A percentile compares a stretch with the other conserved stretches of the same genome.
Evolutionary conservation across 768 basidiomycete genomes (phyloP).

Genomic region (Lactarius deliciosus): DNA sequence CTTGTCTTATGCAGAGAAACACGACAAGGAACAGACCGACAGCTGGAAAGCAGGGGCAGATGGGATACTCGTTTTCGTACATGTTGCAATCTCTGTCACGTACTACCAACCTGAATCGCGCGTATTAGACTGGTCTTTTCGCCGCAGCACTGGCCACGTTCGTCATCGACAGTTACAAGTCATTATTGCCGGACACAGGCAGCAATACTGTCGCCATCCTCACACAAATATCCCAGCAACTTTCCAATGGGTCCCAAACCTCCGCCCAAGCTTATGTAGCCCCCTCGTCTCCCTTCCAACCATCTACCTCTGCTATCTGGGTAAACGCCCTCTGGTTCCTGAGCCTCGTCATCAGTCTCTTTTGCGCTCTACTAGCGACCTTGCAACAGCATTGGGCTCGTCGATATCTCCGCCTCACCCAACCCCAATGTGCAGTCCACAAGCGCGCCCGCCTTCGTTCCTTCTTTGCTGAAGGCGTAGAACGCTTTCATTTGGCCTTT

Average conservation of each 20-base stretch:
- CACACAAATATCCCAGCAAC: conserved; percentile 24
- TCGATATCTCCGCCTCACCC: conserved; percentile 7
- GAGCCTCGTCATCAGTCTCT: conserved; percentile 17
- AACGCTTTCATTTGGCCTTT: conserved; percentile 3
- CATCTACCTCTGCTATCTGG: conserved; percentile 12
- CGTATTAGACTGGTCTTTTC: conserved; percentile 24
- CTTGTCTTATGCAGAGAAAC: conserved; percentile 17
- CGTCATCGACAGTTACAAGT: conserved; percentile 27
- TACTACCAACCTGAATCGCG: background rate
- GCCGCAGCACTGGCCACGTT: conserved; percentile 18
- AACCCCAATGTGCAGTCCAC: conserved; percentile 6
- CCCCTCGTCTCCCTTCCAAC: background rate
- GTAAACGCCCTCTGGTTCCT: conserved; percentile 22
- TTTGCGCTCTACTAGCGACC: conserved; percentile 21
- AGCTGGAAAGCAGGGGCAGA: conserved; percentile 21
- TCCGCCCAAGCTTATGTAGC: background rate
- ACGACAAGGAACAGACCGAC: background rate
- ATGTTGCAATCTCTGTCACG: background rate
- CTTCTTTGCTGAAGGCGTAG: conserved; percentile 13
- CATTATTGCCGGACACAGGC: conserved; percentile 16
- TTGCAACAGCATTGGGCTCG: conserved; percentile 24
- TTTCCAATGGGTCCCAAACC: conserved; percentile 8
- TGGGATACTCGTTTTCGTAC: conserved; percentile 22
- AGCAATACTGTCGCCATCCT: conserved; percentile 15
- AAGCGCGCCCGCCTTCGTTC: conserved; percentile 19